Conservation (phyloP, 1,284 basidiomycete genomes). For the Sanghuangporus baumii region DNA sequence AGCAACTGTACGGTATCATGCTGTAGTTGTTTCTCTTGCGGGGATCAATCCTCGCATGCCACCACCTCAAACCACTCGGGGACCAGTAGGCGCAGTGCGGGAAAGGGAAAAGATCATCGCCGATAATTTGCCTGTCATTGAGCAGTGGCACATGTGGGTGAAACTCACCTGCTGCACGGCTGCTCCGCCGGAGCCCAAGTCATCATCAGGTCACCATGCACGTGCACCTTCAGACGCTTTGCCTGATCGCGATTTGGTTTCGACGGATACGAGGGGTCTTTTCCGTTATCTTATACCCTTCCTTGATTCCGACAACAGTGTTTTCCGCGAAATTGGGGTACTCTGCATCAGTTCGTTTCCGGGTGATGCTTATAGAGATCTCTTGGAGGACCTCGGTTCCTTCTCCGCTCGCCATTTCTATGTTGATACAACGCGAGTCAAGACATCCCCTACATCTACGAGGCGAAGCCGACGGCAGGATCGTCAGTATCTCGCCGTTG, state of each 20-base stretch:
- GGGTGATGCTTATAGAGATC: constrained; percentile 67
- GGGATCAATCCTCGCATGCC: constrained; percentile 36
- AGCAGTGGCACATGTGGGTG: constrained; percentile 88
- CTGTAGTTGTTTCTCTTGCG: constrained; percentile 59
- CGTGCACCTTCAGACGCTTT: constrained; percentile 63
- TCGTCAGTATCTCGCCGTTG: constrained; percentile 83
- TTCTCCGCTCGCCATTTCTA: constrained; percentile 80
- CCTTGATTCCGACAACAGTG: constrained; percentile 78
- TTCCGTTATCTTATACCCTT: constrained; percentile 86
- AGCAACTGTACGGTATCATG: constrained; percentile 61
- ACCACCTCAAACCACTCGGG: constrained; percentile 9
- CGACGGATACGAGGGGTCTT: constrained; percentile 67
- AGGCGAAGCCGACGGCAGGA: constrained; percentile 71
- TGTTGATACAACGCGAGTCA: constrained; percentile 59
- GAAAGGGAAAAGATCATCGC: constrained; percentile 29
- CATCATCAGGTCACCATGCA: constrained; percentile 50
- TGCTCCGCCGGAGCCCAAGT: constrained; percentile 58
- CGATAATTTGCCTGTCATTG: constrained; percentile 63
- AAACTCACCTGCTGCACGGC: constrained; percentile 80
- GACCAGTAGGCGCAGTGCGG: constrained; percentile 15
- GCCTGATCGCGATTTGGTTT: constrained; percentile 70
- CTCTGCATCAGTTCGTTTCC: constrained; percentile 86
- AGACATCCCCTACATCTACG: constrained; percentile 36
- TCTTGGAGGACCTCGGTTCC: constrained; percentile 80
- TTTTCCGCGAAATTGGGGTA: constrained; percentile 83